phyloP scores from a whole-genome alignment of 1,284 basidiomycete species.

The Boletellus deceptivus region DNA sequence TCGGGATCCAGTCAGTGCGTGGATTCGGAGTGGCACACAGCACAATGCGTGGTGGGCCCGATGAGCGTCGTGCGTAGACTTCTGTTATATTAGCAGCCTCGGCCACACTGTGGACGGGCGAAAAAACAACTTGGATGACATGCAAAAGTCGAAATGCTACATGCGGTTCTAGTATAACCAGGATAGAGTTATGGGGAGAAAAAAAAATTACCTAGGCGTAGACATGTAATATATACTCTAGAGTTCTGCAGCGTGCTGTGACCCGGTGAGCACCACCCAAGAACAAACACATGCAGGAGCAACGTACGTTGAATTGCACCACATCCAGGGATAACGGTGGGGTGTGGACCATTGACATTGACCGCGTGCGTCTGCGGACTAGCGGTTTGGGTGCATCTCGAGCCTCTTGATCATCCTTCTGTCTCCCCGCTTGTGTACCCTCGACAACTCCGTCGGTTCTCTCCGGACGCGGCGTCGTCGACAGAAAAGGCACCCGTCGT shows the following conservation, averaged over 20 bases:
- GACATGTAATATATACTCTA: constrained; percentile 8
- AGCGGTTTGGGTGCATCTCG: constrained; percentile 13
- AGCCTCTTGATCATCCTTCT: neutral
- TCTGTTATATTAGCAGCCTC: neutral
- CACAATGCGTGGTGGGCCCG: neutral
- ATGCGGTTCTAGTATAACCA: constrained; percentile 12
- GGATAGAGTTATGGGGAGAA: neutral
- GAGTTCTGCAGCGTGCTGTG: constrained; percentile 28
- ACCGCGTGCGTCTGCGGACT: constrained; percentile 26
- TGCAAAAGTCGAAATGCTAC: constrained; percentile 24
- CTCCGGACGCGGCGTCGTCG: neutral
- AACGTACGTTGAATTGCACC: constrained; percentile 18
- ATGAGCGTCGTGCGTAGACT: constrained; percentile 2
- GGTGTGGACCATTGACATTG: constrained; percentile 31
- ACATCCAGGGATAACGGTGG: constrained; percentile 16
- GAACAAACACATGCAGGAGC: neutral
- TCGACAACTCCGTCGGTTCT: neutral
- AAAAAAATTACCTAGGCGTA: constrained; percentile 8
- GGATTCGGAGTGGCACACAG: neutral
- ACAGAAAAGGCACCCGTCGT: neutral
- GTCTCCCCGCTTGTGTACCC: neutral
- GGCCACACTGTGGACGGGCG: neutral
- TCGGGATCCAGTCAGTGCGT: too few species aligned
- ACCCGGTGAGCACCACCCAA: constrained; percentile 1
- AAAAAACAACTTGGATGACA: constrained; percentile 11